Conservation (phyloP, 1,139 yeast species). For the Yarrowia galli region DNA sequence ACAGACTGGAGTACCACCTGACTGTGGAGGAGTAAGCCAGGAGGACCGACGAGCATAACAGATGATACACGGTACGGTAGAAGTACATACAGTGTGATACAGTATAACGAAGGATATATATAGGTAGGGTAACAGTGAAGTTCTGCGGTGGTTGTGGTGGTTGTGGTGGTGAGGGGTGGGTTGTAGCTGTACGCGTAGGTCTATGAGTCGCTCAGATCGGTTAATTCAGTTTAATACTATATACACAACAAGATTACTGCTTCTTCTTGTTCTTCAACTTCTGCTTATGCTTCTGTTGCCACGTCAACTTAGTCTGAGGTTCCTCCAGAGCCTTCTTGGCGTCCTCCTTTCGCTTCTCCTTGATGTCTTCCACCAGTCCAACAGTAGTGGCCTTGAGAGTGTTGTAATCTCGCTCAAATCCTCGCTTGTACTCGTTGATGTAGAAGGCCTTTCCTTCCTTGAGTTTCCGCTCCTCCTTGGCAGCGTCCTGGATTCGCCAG, state of each 20-base stretch:
- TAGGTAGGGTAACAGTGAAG: constrained; percentile 6
- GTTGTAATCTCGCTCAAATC: constrained; percentile 33
- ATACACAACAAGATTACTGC: constrained; percentile 8
- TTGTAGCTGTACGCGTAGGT: no score
- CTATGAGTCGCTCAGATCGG: no score
- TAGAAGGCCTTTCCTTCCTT: constrained; percentile 34
- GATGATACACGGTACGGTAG: neutral
- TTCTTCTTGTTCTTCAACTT: constrained; percentile 23
- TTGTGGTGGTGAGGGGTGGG: no score
- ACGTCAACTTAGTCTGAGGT: constrained; percentile 18
- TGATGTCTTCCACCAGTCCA: constrained; percentile 28
- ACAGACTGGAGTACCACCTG: constrained; percentile 48
- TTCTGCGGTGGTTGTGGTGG: no score
- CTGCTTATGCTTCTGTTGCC: constrained; percentile 37
- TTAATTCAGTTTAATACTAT: neutral
- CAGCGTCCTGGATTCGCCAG: constrained; percentile 35
- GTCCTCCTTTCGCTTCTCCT: constrained; percentile 30
- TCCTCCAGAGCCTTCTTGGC: constrained; percentile 13
- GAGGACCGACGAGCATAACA: neutral
- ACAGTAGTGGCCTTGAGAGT: constrained; percentile 20
- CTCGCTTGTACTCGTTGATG: constrained; percentile 38
- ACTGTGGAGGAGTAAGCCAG: constrained; percentile 41
- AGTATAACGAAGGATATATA: constrained; percentile 15
- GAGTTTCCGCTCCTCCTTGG: constrained; percentile 30
- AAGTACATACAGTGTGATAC: neutral